phyloP scores from a whole-genome alignment of 2,329 filamentous ascomycete genomes.

The Diaporthe vaccinii region DNA sequence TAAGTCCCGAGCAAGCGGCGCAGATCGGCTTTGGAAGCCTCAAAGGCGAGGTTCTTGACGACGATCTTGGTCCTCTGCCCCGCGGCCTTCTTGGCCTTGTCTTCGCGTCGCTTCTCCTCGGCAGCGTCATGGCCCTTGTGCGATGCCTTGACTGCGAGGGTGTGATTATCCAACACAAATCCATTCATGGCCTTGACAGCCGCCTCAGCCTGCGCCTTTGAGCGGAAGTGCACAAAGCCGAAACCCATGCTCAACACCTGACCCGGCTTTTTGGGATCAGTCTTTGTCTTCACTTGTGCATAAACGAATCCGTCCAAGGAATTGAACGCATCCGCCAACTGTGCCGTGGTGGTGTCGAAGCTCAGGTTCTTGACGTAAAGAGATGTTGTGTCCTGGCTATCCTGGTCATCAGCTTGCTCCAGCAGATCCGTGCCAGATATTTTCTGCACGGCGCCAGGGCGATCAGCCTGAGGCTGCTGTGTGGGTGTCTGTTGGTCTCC shows the following conservation, averaged over 20 bases:
- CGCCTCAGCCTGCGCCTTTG: slow-evolving; percentile 81
- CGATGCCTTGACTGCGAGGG: slow-evolving; percentile 86
- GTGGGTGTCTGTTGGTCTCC: slow-evolving; percentile 48
- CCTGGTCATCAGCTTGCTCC: slow-evolving; percentile 65
- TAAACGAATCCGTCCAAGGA: slow-evolving; percentile 89
- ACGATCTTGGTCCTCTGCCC: slow-evolving; percentile 90
- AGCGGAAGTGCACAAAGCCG: slow-evolving; percentile 91
- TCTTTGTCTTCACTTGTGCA: slow-evolving; percentile 92
- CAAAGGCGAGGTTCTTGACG: slow-evolving; percentile 98
- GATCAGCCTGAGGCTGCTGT: slow-evolving; percentile 51
- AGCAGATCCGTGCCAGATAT: slow-evolving; percentile 78
- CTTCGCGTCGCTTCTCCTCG: slow-evolving; percentile 86
- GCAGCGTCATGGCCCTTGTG: slow-evolving; percentile 90
- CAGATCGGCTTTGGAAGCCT: slow-evolving; percentile 93
- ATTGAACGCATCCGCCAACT: slow-evolving; percentile 82
- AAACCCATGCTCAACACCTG: slow-evolving; percentile 97
- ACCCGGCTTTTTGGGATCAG: slow-evolving; percentile 89
- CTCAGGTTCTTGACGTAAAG: slow-evolving; percentile 95
- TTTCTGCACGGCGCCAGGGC: slow-evolving; percentile 66
- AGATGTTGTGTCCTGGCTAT: slow-evolving; percentile 78
- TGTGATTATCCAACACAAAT: slow-evolving; percentile 87
- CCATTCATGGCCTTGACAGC: slow-evolving; percentile 91
- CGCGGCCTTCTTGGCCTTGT: slow-evolving; percentile 84
- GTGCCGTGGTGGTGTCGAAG: slow-evolving; percentile 86
- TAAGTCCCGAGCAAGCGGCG: slow-evolving; percentile 88